Conservation (phyloP, 108 stramenopile genomes). For the Stephanodiscus triporus region DNA sequence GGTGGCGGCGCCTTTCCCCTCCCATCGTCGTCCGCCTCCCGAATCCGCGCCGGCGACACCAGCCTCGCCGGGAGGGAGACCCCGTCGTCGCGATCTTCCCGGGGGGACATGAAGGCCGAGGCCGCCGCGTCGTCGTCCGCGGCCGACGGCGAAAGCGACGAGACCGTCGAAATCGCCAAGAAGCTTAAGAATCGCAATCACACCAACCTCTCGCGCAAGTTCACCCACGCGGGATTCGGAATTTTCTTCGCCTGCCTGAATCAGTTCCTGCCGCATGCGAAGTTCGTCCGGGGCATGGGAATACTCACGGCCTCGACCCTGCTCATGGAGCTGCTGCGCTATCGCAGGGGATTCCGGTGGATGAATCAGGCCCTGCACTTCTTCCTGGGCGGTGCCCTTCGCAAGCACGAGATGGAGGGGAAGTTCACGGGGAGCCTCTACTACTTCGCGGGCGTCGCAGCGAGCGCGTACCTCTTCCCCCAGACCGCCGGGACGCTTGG, state of each 20-base stretch:
- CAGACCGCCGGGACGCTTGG: constrained; percentile 71
- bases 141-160: background rate
- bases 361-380: constrained; percentile 72
- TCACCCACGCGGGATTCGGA: constrained; percentile 75
- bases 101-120: too few relatives aligned
- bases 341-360: constrained; percentile 80
- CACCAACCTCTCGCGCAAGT: constrained; percentile 74
- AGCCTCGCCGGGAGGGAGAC: background rate
- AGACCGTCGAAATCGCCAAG: constrained; percentile 23
- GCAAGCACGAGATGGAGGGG: constrained; percentile 90
- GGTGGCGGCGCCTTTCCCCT: background rate
- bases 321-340: constrained; percentile 71
- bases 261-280: constrained; percentile 67
- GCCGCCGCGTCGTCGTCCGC: background rate
- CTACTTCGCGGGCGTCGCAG: constrained; percentile 80
- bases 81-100: too few relatives aligned
- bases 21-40: background rate
- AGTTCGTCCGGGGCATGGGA: constrained; percentile 68
- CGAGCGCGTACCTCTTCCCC: constrained; percentile 65
- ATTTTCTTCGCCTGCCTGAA: constrained; percentile 78
- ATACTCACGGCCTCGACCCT: constrained; percentile 50
- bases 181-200: constrained; percentile 69
- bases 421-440: constrained; percentile 87
- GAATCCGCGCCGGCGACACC: background rate
- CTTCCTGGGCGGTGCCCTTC: constrained; percentile 60